These are phyloP conservation scores for Borealophlyctis nickersoniae DNA, from an alignment of 192 early-diverging fungal species.

Conservation along the genomic window DNA sequence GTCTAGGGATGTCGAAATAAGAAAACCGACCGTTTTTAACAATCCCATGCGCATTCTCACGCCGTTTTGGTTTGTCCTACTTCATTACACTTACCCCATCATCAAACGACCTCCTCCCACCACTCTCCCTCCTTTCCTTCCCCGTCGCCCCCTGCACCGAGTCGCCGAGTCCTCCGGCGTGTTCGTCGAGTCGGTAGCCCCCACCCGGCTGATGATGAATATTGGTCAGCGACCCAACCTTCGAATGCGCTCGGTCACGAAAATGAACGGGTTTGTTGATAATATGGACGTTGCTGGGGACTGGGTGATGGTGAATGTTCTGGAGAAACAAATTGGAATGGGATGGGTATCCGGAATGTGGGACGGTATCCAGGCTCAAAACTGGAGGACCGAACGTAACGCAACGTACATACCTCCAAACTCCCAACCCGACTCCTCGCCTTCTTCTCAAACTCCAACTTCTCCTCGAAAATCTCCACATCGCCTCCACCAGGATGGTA, in stretches of 20 bases:
- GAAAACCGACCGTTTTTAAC: no score
- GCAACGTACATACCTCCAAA: conserved; percentile 8
- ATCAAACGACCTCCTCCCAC: neutral
- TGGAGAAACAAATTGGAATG: neutral
- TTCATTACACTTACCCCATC: neutral
- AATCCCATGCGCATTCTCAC: no score
- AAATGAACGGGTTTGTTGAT: conserved; percentile 5
- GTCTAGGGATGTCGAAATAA: no score
- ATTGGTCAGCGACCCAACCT: conserved; percentile 40
- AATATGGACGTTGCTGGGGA: conserved; percentile 20
- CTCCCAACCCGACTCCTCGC: conserved; percentile 17
- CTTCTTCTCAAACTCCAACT: conserved; percentile 17
- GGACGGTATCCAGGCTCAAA: no score
- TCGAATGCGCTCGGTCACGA: conserved; percentile 6
- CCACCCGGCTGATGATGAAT: conserved; percentile 44
- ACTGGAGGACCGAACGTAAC: no score
- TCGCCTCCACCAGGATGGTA: conserved; percentile 39
- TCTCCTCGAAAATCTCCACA: conserved; percentile 9
- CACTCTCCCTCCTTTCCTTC: neutral
- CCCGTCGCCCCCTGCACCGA: neutral
- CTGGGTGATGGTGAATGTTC: conserved; percentile 8
- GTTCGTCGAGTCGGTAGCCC: conserved; percentile 14
- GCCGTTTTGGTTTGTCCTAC: neutral
- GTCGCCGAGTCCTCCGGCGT: neutral
- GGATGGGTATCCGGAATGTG: no score